Conservation (phyloP, 2,329 filamentous ascomycete genomes). For the Colletotrichum sp. region DNA sequence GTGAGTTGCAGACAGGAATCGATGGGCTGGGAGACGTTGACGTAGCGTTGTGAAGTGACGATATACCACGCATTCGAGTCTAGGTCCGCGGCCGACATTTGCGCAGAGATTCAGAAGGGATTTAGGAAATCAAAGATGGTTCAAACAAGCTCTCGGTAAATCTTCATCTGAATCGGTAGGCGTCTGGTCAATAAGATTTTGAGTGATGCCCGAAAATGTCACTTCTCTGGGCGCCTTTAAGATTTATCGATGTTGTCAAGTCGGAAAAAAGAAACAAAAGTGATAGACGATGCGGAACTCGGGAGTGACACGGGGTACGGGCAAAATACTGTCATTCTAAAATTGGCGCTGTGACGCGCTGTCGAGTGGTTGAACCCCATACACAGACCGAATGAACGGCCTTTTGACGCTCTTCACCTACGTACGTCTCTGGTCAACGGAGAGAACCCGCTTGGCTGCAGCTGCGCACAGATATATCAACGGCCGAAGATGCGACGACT, state of each 20-base stretch:
- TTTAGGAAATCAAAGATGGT: rapidly evolving
- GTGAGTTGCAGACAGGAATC: neutral
- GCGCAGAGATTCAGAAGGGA: neutral
- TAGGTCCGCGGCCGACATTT: neutral
- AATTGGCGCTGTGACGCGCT: neutral
- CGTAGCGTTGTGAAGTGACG: neutral
- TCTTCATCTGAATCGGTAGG: neutral
- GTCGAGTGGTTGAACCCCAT: neutral
- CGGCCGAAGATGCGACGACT: neutral
- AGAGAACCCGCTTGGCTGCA: neutral
- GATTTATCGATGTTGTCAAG: neutral
- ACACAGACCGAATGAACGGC: neutral
- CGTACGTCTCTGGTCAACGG: neutral
- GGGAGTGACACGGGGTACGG: neutral
- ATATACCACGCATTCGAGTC: neutral
- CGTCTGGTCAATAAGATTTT: neutral
- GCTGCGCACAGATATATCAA: neutral
- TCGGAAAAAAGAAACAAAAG: neutral
- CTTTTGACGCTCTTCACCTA: neutral
- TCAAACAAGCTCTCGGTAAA: neutral
- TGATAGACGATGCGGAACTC: neutral
- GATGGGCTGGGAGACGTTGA: neutral
- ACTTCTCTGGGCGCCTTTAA: rapidly evolving
- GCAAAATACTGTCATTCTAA: neutral
- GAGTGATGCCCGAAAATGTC: neutral